These are phyloP conservation scores for Diaporthe sp. DNA, from an alignment of 2,329 filamentous ascomycete genomes.

Conservation along the genomic window DNA sequence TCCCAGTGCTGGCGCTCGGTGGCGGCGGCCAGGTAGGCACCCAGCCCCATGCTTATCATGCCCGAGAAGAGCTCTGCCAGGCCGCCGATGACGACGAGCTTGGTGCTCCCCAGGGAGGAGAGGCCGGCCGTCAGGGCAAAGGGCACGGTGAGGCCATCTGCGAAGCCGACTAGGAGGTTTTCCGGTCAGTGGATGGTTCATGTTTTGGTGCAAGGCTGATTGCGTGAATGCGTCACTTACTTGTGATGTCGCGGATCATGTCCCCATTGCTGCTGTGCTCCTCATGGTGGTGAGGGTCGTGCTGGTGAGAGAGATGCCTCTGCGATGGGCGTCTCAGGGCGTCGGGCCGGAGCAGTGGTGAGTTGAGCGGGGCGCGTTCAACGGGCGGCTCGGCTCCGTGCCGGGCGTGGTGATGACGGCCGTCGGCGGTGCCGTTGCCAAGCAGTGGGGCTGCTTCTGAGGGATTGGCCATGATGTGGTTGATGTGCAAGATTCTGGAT, in stretches of 20 bases:
- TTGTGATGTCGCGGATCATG: slow-evolving; percentile 72
- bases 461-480: slow-evolving; percentile 27
- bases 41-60: slow-evolving; percentile 81
- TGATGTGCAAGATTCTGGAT: not conserved
- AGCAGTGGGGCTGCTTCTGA: slow-evolving; percentile 33
- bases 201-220: not conserved
- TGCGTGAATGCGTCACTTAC: not conserved
- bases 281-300: slow-evolving; percentile 34
- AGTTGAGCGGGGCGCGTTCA: slow-evolving; percentile 26
- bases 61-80: slow-evolving; percentile 81
- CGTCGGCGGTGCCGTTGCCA: slow-evolving; percentile 13
- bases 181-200: not conserved
- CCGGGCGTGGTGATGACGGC: slow-evolving; percentile 10
- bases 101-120: slow-evolving; percentile 71
- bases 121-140: slow-evolving; percentile 83
- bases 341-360: slow-evolving; percentile 30
- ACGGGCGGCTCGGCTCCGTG: slow-evolving; percentile 31
- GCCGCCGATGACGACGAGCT: slow-evolving; percentile 76
- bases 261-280: slow-evolving; percentile 50
- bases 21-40: slow-evolving; percentile 75
- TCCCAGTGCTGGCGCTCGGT: slow-evolving; percentile 65
- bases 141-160: slow-evolving; percentile 82
- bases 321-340: slow-evolving; percentile 28
- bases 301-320: slow-evolving; percentile 20
- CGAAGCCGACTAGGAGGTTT: slow-evolving; percentile 66